Conservation (phyloP, 345 rosid genomes). For the Euphorbia lathyris region DNA sequence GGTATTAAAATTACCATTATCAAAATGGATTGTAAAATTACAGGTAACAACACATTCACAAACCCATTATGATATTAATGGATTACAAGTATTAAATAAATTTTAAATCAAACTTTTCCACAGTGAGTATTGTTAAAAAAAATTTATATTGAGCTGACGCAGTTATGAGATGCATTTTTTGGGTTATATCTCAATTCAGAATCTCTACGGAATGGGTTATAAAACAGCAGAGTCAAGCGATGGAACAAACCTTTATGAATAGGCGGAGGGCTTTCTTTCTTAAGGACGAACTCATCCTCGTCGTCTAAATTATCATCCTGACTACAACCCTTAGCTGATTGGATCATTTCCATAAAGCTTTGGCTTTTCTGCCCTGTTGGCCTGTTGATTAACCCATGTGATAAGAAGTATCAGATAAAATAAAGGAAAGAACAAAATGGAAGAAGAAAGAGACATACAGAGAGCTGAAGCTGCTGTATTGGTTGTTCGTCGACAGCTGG, state of each 20-base stretch:
- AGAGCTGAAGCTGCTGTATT: slow-evolving; percentile 58
- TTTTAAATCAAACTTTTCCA: too few relatives aligned
- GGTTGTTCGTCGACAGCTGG: slow-evolving; percentile 53
- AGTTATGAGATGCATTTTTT: too few relatives aligned
- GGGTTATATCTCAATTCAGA: too few relatives aligned
- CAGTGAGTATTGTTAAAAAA: too few relatives aligned
- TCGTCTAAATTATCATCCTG: slow-evolving; percentile 69
- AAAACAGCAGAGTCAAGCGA: background rate
- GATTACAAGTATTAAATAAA: too few relatives aligned
- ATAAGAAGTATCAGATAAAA: background rate
- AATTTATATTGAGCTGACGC: too few relatives aligned
- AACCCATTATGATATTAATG: too few relatives aligned
- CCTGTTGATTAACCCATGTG: slow-evolving; percentile 38
- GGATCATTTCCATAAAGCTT: slow-evolving; percentile 91
- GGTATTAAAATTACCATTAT: too few relatives aligned
- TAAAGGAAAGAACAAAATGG: background rate
- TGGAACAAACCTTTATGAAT: slow-evolving; percentile 45
- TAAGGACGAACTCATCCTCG: slow-evolving; percentile 65
- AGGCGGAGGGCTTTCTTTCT: slow-evolving; percentile 63
- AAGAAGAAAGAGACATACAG: slow-evolving; percentile 39
- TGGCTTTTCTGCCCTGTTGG: slow-evolving; percentile 54
- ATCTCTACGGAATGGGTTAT: too few relatives aligned
- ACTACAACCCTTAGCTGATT: slow-evolving; percentile 59
- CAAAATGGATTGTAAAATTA: too few relatives aligned
- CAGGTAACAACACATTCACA: too few relatives aligned